phyloP scores from a whole-genome alignment of 108 stramenopile species.

The Bacterosira constricta region DNA sequence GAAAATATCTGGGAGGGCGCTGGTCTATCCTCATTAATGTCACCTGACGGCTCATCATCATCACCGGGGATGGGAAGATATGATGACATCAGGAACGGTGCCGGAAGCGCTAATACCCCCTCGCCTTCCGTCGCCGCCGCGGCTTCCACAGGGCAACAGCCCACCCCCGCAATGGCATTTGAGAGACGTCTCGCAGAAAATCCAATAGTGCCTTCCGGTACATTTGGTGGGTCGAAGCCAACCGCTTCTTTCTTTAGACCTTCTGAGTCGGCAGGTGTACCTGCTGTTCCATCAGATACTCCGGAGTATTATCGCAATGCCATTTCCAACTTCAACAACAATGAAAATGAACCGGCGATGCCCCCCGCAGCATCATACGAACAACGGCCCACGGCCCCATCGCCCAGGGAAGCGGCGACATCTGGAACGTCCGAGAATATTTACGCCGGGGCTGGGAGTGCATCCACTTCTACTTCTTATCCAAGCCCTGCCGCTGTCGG shows the following conservation, averaged over 20 bases:
- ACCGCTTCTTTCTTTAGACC: conserved; percentile 27
- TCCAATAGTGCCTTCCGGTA: conserved; percentile 34
- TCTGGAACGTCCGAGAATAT: conserved; percentile 24
- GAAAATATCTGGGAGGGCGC: conserved; percentile 5
- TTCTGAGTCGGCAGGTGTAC: neutral
- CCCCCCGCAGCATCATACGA: conserved; percentile 11
- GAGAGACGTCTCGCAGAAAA: conserved; percentile 28
- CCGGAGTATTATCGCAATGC: conserved; percentile 11
- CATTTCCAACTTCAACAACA: neutral
- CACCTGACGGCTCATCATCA: neutral
- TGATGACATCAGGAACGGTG: conserved; percentile 19
- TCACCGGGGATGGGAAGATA: conserved; percentile 7
- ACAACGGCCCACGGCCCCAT: conserved; percentile 15
- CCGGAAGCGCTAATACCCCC: conserved; percentile 15
- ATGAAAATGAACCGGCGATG: conserved; percentile 12
- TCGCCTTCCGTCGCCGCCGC: conserved; percentile 21
- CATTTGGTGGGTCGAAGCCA: conserved; percentile 26
- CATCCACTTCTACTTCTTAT: conserved; percentile 10
- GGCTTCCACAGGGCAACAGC: conserved; percentile 13
- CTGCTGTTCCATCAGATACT: neutral
- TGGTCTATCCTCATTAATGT: conserved; percentile 7
- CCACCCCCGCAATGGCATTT: conserved; percentile 35
- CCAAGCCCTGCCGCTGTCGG: conserved; percentile 1
- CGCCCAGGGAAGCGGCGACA: conserved; percentile 1
- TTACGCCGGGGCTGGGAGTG: conserved; percentile 34